Evolutionary conservation across 1,284 basidiomycete species (phyloP).

Genomic region (Rhodotorula sp.): DNA sequence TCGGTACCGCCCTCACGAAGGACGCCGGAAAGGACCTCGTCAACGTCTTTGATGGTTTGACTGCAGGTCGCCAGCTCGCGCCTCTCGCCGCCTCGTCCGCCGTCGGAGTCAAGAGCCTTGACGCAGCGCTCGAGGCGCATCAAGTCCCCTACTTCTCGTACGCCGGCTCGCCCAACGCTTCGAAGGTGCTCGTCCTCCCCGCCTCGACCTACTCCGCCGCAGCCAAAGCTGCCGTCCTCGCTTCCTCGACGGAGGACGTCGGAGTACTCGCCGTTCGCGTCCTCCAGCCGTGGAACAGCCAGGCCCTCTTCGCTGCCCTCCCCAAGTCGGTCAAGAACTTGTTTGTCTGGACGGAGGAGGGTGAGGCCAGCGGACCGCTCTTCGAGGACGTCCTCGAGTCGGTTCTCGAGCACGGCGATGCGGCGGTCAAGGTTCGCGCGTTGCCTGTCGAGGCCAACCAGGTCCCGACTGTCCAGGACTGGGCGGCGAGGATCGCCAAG

Average conservation of each 20-base stretch:
- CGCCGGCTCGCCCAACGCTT: conserved; percentile 44
- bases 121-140: conserved; percentile 21
- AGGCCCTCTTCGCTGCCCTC: conserved; percentile 58
- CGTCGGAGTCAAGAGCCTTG: conserved; percentile 9
- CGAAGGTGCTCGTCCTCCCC: conserved; percentile 41
- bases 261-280: conserved; percentile 64
- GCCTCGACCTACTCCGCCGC: conserved; percentile 39
- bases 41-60: conserved; percentile 74
- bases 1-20: conserved; percentile 68
- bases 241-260: conserved; percentile 47
- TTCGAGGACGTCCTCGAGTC: conserved; percentile 69
- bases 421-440: conserved; percentile 56
- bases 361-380: conserved; percentile 63
- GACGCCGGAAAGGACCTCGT: conserved; percentile 62
- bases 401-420: conserved; percentile 52
- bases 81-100: conserved; percentile 9
- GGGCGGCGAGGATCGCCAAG: conserved; percentile 53
- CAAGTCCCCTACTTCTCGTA: conserved; percentile 35
- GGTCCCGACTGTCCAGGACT: conserved; percentile 57
- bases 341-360: conserved; percentile 62
- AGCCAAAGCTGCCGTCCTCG: conserved; percentile 40
- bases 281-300: conserved; percentile 70
- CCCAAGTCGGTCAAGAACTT: conserved; percentile 60
- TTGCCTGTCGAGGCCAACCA: conserved; percentile 61
- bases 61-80: conserved; percentile 60